Evolutionary conservation across 768 basidiomycete genomes (phyloP).

Genomic region (Termitomyces sp.): DNA sequence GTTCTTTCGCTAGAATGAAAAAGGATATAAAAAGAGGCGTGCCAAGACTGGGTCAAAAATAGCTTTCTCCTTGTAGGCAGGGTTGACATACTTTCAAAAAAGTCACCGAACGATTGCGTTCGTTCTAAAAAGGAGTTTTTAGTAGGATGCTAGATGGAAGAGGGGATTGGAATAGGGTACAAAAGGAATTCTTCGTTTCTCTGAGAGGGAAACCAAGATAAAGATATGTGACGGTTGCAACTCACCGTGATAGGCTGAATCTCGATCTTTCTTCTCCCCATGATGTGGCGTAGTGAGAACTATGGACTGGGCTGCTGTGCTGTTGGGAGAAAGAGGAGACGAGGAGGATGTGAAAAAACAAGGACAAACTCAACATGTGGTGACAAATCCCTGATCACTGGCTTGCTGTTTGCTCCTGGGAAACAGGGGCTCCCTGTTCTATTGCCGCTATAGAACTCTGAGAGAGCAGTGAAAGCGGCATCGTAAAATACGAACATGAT

Average conservation of each 20-base stretch:
- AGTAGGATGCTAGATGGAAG: background rate
- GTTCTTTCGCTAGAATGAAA: constrained; percentile 12
- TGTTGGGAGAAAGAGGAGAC: constrained; percentile 4
- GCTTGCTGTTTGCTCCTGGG: background rate
- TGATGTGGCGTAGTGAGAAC: background rate
- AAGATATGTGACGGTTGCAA: background rate
- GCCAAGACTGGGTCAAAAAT: constrained; percentile 18
- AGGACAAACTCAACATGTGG: constrained; percentile 6
- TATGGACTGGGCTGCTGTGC: background rate
- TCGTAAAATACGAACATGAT: background rate
- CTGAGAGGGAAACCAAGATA: background rate
- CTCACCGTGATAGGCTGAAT: constrained; percentile 17
- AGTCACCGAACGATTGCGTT: constrained; percentile 17
- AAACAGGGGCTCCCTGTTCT: background rate
- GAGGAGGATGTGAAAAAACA: constrained; percentile 5
- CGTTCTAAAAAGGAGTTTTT: constrained; percentile 7
- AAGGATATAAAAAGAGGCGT: constrained; percentile 9
- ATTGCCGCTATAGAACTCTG: too few relatives aligned
- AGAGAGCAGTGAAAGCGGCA: background rate
- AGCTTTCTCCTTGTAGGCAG: constrained; percentile 13
- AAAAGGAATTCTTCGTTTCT: background rate
- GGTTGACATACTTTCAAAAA: constrained; percentile 13
- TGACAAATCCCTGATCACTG: constrained; percentile 8
- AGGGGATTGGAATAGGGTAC: background rate
- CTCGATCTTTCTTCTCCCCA: constrained; percentile 16